A percentile compares a stretch with the other conserved stretches of the same genome.
phyloP scores from a whole-genome alignment of 2,329 filamentous ascomycete species.

The Lasiodiplodia hormozganensis region DNA sequence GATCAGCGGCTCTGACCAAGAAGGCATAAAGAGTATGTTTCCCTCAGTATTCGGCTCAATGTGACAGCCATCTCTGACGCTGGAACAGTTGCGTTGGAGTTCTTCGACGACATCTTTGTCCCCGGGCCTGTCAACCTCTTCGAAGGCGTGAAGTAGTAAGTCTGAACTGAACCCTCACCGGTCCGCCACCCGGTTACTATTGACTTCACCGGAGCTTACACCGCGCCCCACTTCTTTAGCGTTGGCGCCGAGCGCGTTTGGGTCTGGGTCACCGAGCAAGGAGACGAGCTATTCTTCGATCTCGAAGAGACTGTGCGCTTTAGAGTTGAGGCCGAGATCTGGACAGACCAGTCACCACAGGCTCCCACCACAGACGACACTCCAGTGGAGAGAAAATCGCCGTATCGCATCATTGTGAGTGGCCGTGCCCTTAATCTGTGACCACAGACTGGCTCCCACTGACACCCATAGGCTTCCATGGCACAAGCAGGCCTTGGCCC shows the following conservation, averaged over 20 bases:
- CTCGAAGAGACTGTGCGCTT: constrained; percentile 88
- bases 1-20: constrained; percentile 75
- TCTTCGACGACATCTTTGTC: constrained; percentile 92
- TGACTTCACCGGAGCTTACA: neutral
- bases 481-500: constrained; percentile 55
- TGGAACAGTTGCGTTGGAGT: constrained; percentile 76
- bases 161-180: constrained; percentile 30
- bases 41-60: neutral
- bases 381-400: constrained; percentile 68
- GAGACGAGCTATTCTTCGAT: constrained; percentile 82
- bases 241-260: constrained; percentile 79
- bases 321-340: constrained; percentile 84
- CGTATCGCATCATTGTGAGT: constrained; percentile 69
- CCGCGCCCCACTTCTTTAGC: constrained; percentile 50
- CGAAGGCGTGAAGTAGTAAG: constrained; percentile 69
- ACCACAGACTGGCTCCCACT: neutral
- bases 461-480: constrained; percentile 52
- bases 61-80: neutral
- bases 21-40: constrained; percentile 72
- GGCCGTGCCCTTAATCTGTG: constrained; percentile 3
- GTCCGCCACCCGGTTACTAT: constrained; percentile 16
- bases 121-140: constrained; percentile 52
- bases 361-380: constrained; percentile 71
- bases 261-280: constrained; percentile 80
- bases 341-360: constrained; percentile 89